These are phyloP conservation scores for Pichia sp. DNA, from an alignment of 1,139 yeast species.

Conservation along the genomic window DNA sequence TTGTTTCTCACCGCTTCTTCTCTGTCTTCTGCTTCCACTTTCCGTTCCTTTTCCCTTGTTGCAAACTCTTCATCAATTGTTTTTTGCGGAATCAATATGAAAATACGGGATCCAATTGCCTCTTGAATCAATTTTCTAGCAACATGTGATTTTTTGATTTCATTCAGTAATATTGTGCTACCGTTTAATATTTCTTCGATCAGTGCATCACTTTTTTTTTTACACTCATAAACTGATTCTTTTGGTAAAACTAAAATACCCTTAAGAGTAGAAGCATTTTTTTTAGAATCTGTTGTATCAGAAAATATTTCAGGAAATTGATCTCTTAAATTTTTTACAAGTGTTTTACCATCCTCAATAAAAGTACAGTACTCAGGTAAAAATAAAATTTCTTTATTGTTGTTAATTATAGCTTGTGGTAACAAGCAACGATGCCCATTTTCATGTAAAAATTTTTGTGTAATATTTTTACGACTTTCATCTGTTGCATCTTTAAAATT, in stretches of 20 bases:
- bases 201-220: conserved; percentile 19
- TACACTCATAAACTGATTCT: conserved; percentile 17
- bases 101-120: background rate
- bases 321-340: background rate
- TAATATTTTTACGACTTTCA: background rate
- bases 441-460: background rate
- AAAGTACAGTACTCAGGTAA: conserved; percentile 8
- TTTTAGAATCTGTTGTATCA: too few relatives aligned
- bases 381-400: background rate
- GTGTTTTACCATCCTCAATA: conserved; percentile 1
- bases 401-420: conserved; percentile 7
- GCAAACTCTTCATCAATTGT: background rate
- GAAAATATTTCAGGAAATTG: background rate
- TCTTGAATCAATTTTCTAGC: background rate
- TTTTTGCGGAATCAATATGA: background rate
- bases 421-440: conserved; percentile 4
- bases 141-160: conserved; percentile 1
- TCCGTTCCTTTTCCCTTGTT: background rate
- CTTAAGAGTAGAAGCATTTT: conserved; percentile 1
- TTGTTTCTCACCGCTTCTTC: background rate
- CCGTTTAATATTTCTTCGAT: conserved; percentile 10
- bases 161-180: conserved; percentile 1
- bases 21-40: background rate
- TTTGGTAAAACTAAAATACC: conserved; percentile 20
- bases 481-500: background rate